Percentiles rank a stretch among this genome's conserved stretches.
These are phyloP conservation scores for Garcia nutans DNA, from an alignment of 345 rosid genomes.

Conservation along the genomic window DNA sequence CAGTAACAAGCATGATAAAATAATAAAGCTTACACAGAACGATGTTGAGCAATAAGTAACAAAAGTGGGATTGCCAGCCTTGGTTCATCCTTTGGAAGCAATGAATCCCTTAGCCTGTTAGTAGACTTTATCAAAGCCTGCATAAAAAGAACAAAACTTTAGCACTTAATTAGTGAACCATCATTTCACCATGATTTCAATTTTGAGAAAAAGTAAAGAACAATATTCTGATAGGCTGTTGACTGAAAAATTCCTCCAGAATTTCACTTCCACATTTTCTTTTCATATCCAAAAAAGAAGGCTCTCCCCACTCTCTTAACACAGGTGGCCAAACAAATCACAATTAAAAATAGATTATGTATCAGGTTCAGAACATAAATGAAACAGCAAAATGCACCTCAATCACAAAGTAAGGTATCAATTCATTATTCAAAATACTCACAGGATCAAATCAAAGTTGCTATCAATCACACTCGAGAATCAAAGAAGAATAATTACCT, in stretches of 20 bases:
- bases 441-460: background rate
- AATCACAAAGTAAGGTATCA: background rate
- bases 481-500: conserved; percentile 43
- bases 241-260: too few relatives aligned
- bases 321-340: background rate
- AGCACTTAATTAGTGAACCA: background rate
- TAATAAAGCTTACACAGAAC: conserved; percentile 71
- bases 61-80: conserved; percentile 88
- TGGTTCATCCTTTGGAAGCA: conserved; percentile 92
- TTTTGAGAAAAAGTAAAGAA: background rate
- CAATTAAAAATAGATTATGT: background rate
- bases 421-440: background rate
- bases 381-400: background rate
- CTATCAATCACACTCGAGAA: background rate
- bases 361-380: background rate
- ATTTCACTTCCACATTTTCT: background rate
- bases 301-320: background rate
- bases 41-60: conserved; percentile 91
- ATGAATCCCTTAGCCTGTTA: conserved; percentile 82
- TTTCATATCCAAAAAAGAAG: background rate
- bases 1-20: conserved; percentile 4
- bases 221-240: too few relatives aligned
- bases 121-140: conserved; percentile 97
- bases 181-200: background rate
- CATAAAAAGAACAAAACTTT: conserved; percentile 12